Percentiles rank a stretch among this genome's conserved stretches.
These are phyloP conservation scores for Russula dissimulans DNA, from an alignment of 768 basidiomycete species.

Conservation along the genomic window DNA sequence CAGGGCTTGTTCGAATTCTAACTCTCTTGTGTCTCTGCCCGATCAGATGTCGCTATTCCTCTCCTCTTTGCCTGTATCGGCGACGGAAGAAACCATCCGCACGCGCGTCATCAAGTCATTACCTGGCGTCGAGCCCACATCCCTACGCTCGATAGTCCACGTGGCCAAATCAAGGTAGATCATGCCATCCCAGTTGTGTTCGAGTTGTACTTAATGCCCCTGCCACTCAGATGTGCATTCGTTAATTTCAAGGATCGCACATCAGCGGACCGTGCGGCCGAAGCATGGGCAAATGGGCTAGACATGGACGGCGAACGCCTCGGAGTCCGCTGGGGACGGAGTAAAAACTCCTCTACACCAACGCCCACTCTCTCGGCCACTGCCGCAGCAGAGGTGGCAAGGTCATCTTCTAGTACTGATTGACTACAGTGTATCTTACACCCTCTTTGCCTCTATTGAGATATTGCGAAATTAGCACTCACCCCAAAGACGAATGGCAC, in stretches of 20 bases:
- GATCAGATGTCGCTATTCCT: constrained; percentile 78
- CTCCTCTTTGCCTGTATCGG: constrained; percentile 58
- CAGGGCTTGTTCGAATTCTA: neutral
- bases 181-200: neutral
- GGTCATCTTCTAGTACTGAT: neutral
- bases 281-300: constrained; percentile 84
- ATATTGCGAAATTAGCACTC: neutral
- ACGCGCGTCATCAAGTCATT: constrained; percentile 61
- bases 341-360: constrained; percentile 29
- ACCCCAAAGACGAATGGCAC: too few relatives aligned
- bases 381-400: neutral
- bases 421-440: constrained; percentile 6
- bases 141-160: constrained; percentile 78
- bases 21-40: constrained; percentile 8
- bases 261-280: constrained; percentile 81
- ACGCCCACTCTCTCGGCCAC: neutral
- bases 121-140: constrained; percentile 49
- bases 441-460: neutral
- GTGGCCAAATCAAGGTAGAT: constrained; percentile 67
- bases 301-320: constrained; percentile 73
- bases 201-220: neutral
- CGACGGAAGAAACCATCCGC: constrained; percentile 67
- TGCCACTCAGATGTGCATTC: constrained; percentile 72
- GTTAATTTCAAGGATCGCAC: constrained; percentile 81
- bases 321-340: constrained; percentile 83